phyloP scores from a whole-genome alignment of 345 rosid species.

The Trapa incisa region DNA sequence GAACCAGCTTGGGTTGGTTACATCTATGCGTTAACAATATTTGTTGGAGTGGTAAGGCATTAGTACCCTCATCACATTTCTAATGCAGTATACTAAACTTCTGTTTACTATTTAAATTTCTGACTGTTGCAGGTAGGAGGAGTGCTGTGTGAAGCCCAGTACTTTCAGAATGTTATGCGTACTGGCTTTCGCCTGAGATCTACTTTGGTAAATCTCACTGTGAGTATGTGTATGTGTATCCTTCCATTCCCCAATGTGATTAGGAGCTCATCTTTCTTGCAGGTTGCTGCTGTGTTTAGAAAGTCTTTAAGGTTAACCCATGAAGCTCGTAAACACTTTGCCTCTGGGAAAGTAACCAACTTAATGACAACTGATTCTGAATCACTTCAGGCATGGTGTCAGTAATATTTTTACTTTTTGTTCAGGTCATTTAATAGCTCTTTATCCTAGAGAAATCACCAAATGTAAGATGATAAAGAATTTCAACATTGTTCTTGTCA shows the following conservation, averaged over 20 bases:
- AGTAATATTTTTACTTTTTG: no score
- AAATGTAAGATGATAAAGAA: no score
- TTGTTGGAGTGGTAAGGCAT: conserved; percentile 64
- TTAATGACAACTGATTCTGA: conserved; percentile 92
- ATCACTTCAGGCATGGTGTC: conserved; percentile 56
- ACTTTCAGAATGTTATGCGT: conserved; percentile 68
- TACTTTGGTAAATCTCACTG: conserved; percentile 52
- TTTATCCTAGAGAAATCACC: no score
- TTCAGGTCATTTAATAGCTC: no score
- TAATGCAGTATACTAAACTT: no score
- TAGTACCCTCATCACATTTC: not conserved
- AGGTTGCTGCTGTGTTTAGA: conserved; percentile 92
- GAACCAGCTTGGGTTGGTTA: conserved; percentile 89
- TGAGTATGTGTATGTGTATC: no score
- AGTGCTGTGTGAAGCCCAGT: conserved; percentile 71
- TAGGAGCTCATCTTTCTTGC: not conserved
- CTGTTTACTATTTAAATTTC: no score
- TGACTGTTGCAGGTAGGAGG: conserved; percentile 42
- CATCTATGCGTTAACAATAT: conserved; percentile 68
- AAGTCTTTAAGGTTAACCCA: conserved; percentile 78
- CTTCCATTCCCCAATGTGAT: no score
- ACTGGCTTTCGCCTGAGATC: conserved; percentile 80
- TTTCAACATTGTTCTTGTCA: no score
- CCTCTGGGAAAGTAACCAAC: conserved; percentile 81
- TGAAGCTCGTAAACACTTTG: conserved; percentile 68